Evolutionary conservation across 2,329 filamentous ascomycete genomes (phyloP).

Genomic region (Cryphonectria nitschkei): DNA sequence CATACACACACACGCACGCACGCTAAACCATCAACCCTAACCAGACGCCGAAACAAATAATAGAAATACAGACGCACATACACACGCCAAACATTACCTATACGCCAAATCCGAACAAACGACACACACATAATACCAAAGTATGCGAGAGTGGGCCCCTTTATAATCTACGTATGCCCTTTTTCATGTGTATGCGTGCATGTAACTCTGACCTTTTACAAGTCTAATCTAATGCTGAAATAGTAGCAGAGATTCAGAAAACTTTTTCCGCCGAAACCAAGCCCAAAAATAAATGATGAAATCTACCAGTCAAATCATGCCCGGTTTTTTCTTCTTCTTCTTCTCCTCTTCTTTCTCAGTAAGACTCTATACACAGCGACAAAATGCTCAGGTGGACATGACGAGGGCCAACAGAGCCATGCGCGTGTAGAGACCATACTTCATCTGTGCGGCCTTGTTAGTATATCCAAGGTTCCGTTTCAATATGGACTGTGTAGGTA

Average conservation of each 20-base stretch:
- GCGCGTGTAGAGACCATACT: constrained; percentile 94
- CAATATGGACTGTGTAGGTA: constrained; percentile 37
- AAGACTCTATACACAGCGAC: constrained; percentile 24
- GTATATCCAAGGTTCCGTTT: constrained; percentile 45
- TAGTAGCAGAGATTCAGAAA: constrained; percentile 8
- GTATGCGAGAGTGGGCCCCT: constrained; percentile 21
- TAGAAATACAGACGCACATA: constrained; percentile 26
- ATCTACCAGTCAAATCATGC: not conserved
- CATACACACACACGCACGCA: not conserved
- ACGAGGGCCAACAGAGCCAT: constrained; percentile 97
- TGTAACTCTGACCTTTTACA: constrained; percentile 32
- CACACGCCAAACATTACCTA: not conserved
- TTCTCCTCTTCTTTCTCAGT: not conserved
- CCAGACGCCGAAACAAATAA: constrained; percentile 27
- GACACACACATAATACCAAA: constrained; percentile 39
- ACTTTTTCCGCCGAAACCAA: constrained; percentile 19
- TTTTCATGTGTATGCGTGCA: constrained; percentile 25
- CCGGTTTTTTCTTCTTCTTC: not conserved
- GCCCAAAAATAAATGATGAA: not conserved
- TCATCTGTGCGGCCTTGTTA: constrained; percentile 67
- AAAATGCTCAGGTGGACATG: constrained; percentile 58
- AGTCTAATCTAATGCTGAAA: constrained; percentile 19
- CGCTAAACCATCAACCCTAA: not conserved
- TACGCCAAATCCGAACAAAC: constrained; percentile 3
- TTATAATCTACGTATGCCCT: constrained; percentile 27